Evolutionary conservation across 192 early-diverging fungal species (phyloP).

Genomic region (Physocladia obscura): DNA sequence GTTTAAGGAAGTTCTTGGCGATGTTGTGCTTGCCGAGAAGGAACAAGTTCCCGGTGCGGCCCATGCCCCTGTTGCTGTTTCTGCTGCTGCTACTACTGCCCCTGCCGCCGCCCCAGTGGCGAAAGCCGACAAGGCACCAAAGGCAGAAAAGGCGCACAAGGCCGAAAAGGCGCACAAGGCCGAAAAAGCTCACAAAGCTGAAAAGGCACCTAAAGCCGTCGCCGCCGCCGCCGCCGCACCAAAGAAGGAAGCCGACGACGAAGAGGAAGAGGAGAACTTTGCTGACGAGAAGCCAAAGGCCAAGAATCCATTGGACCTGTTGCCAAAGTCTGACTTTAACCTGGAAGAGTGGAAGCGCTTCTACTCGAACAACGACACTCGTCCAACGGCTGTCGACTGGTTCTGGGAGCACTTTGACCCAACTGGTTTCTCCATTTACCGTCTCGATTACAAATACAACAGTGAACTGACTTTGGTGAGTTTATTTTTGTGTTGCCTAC

Average conservation of each 20-base stretch:
- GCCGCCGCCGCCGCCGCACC: slow-evolving; percentile 57
- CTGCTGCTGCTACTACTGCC: slow-evolving; percentile 51
- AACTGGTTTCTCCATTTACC: slow-evolving; percentile 87
- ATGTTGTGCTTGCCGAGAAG: slow-evolving; percentile 66
- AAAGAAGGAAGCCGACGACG: slow-evolving; percentile 58
- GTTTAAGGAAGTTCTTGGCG: slow-evolving; percentile 82
- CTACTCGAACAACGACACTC: slow-evolving; percentile 95
- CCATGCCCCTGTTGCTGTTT: slow-evolving; percentile 11
- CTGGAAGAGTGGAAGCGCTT: slow-evolving; percentile 95
- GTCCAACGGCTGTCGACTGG: slow-evolving; percentile 82
- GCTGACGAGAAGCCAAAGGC: slow-evolving; percentile 78
- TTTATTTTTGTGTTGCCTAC: not conserved
- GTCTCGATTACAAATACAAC: slow-evolving; percentile 95
- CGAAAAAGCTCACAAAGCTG: slow-evolving; percentile 40
- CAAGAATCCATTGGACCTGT: slow-evolving; percentile 86
- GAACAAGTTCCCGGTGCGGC: slow-evolving; percentile 33
- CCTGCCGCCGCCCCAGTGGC: slow-evolving; percentile 49
- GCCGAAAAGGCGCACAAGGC: slow-evolving; percentile 3
- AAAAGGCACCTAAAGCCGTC: slow-evolving; percentile 34
- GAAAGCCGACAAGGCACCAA: not conserved
- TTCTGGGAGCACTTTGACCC: slow-evolving; percentile 91
- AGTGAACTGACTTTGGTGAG: slow-evolving; percentile 73
- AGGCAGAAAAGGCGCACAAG: not conserved
- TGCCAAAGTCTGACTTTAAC: slow-evolving; percentile 78
- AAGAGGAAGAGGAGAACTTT: slow-evolving; percentile 62